Base-by-base conservation (phyloP, 345 rosid genomes). In the Brassica incana region DNA sequence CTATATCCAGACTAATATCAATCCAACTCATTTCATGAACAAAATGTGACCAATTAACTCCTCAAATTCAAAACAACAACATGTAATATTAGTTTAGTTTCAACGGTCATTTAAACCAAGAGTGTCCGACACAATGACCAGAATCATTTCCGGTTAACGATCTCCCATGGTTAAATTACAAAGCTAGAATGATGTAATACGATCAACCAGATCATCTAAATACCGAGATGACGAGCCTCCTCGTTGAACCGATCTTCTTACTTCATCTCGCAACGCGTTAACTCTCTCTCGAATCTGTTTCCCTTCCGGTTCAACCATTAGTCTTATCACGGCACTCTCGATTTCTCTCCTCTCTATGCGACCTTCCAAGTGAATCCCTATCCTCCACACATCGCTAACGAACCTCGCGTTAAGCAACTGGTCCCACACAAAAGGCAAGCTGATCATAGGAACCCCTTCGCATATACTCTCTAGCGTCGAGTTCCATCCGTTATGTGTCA, bases 401-500 rank as follows among this genome's bases (percentile, higher is more conserved):
- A 81, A 82, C 77, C 96, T 81, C 6, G 94, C 86, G 40, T 90
- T 94, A 58, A 87, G 29, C 25, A 77, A 81, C 71, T 92, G 97
- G 15, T 92, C 97, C 50, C 83, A 88, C 12, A 81, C 80, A 40
- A 64, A 83, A 12, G 97, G 94, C 89, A 90, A 90, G 20, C 96
- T 87, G 30, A 90, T 80, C 97, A 92, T 90, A 0, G 96, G 97
- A 65, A 89, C 90, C 0, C 94, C 90, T 0, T 84, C 86, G 0
- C 75, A 82, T 0, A 88, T 65, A 74, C 93, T 87, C 79, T 94
- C 98, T 76, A 92, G 8, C 0, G 92, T 91, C 1, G 96, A 94
- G 84, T 94, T 94, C 96, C 97, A 88, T 8, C 96, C 93, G 52
- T 85, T 82, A 32, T 90, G 96, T 0, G 96, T 90, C 50, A 89